phyloP scores from a whole-genome alignment of 2,329 filamentous ascomycete species.

The Akanthomyces dipterigenus region DNA sequence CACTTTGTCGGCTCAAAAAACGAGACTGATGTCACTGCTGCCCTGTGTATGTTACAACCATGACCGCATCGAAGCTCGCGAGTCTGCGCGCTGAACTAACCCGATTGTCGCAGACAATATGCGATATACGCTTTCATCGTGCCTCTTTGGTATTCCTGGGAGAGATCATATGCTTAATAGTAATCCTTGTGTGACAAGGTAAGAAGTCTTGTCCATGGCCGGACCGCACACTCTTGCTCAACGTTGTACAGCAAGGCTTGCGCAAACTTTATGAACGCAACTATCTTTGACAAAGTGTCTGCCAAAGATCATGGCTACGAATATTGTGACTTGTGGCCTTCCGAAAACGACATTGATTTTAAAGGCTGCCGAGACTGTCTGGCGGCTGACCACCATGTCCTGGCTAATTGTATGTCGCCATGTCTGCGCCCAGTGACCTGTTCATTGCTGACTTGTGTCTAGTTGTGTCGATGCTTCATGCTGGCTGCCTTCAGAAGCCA shows the following conservation, averaged over 20 bases:
- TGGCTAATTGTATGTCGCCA: slow-evolving; percentile 46
- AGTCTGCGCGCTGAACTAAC: neutral
- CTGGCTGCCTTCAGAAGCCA: slow-evolving; percentile 49
- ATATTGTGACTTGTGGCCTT: slow-evolving; percentile 47
- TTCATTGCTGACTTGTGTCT: slow-evolving; percentile 18
- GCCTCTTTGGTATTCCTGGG: slow-evolving; percentile 44
- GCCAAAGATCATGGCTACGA: slow-evolving; percentile 39
- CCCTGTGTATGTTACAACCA: slow-evolving; percentile 42
- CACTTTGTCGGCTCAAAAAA: slow-evolving; percentile 30
- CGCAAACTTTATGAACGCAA: slow-evolving; percentile 37
- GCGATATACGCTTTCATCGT: slow-evolving; percentile 44
- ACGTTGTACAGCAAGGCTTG: slow-evolving; percentile 42
- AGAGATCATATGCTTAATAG: slow-evolving; percentile 31
- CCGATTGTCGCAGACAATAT: neutral
- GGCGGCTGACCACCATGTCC: slow-evolving; percentile 28
- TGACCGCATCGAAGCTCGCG: no score
- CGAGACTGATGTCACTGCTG: slow-evolving; percentile 45
- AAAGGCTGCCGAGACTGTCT: slow-evolving; percentile 43
- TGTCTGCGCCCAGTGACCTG: neutral
- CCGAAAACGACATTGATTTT: slow-evolving; percentile 29
- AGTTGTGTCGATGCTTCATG: slow-evolving; percentile 47
- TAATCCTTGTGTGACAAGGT: slow-evolving; percentile 49
- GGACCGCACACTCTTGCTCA: slow-evolving; percentile 18
- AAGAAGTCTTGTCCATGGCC: slow-evolving; percentile 13
- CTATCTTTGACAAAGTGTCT: slow-evolving; percentile 45